These are phyloP conservation scores for Cytospora paraplurivora DNA, from an alignment of 2,329 filamentous ascomycete genomes.

Conservation along the genomic window DNA sequence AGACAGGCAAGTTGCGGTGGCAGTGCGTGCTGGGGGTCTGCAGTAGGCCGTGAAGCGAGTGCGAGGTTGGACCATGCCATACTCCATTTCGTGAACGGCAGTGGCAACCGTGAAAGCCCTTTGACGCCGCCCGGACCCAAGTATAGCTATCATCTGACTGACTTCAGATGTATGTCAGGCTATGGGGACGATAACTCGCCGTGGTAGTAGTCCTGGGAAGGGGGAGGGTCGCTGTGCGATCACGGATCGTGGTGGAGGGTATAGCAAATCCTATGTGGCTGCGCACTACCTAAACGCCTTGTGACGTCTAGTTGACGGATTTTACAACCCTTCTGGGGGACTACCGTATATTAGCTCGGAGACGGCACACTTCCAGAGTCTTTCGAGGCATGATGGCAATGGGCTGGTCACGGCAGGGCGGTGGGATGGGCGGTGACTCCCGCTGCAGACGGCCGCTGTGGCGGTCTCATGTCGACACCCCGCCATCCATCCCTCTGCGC, in stretches of 20 bases:
- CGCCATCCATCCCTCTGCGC: background rate
- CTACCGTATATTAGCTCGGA: background rate
- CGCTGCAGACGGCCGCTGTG: conserved; percentile 23
- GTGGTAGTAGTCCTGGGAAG: background rate
- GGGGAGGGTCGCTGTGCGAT: background rate
- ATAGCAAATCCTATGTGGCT: background rate
- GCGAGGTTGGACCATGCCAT: too few relatives aligned
- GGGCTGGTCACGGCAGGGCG: background rate
- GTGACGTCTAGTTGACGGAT: background rate
- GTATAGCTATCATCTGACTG: background rate
- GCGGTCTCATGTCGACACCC: conserved; percentile 22
- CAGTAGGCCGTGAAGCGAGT: too few relatives aligned
- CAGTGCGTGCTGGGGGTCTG: too few relatives aligned
- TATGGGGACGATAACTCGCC: background rate
- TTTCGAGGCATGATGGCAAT: background rate
- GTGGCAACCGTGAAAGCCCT: background rate
- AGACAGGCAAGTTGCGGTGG: too few relatives aligned
- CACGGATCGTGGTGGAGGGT: background rate
- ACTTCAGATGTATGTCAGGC: background rate
- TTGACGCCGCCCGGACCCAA: background rate
- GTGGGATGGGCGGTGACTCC: conserved; percentile 2
- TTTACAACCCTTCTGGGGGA: background rate
- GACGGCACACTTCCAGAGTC: background rate
- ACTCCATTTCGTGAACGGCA: background rate
- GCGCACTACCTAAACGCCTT: background rate